These are phyloP conservation scores for Schizonepeta tenuifolia DNA, from an alignment of 257 asterid species.

Conservation along the genomic window DNA sequence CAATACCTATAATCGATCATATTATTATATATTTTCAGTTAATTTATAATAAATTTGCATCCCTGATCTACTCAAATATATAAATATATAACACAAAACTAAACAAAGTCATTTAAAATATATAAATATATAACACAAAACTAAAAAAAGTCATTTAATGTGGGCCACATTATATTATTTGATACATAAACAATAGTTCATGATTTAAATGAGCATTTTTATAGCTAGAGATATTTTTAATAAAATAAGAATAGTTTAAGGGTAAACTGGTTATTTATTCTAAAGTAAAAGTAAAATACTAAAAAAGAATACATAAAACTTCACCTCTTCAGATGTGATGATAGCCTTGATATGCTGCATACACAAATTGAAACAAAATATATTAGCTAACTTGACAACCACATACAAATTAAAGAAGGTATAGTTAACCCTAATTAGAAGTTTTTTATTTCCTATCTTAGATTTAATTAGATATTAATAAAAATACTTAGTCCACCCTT, in stretches of 20 bases:
- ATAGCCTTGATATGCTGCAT: constrained; percentile 97
- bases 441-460: no score
- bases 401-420: not conserved
- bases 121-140: no score
- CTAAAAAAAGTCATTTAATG: not conserved
- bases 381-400: not conserved
- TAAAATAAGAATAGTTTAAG: not conserved
- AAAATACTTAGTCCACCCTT: no score
- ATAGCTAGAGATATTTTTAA: not conserved
- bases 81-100: not conserved
- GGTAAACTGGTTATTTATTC: no score
- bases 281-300: not conserved
- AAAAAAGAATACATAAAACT: constrained; percentile 13
- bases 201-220: no score
- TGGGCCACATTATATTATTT: no score
- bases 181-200: no score
- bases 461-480: no score
- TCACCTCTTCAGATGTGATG: constrained; percentile 86
- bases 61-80: not conserved
- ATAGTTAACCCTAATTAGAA: no score
- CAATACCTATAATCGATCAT: constrained; percentile 52
- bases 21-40: no score
- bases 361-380: constrained; percentile 29
- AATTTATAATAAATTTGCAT: not conserved
- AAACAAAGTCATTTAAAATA: not conserved